Evolutionary conservation across 176 grass and related monocot species (phyloP), one percentile per base, ranked within the genome.

Genomic region (Secale cereale): DNA sequence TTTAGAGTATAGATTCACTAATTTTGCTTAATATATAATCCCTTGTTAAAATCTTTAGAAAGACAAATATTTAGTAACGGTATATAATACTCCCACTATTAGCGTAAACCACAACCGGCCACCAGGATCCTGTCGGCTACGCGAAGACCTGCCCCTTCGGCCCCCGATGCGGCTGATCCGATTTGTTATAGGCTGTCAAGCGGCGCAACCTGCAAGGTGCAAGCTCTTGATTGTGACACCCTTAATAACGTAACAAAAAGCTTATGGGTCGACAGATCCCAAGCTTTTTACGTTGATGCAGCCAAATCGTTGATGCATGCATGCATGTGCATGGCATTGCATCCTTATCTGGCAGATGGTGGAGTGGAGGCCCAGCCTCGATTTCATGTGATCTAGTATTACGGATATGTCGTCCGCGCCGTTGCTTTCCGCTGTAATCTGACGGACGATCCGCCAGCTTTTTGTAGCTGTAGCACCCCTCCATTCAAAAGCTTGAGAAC

Each of bases 371-470:
- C 33, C 84, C 66, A 67, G 82, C 66, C 79, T 65, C 19, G 85
- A 79, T 87, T 79, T 83, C 79, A 59, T 52, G 88, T 78, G 66
- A 74, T 87, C 74, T 87, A n/a, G n/a, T n/a, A 59, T 82, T 16
- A 5, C 20, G 28, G 19, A 62, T 75, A 37, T 30, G 46, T 39
- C 59, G 10, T 72, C 31, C 13, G 57, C 4, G 19, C 26, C 8
- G 16, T 83, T 78, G 57, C 83, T 82, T 83, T 88, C 30, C 33
- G 33, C 40, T 36, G 62, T 60, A 13, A 43, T 31, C 83, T 30
- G 54, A 78, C 36, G 13, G 68, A 25, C 30, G 16, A 48, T 70
- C 27, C 48, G 43, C 4, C 12, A 14, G 60, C 48, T 52, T 31
- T 74, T 65, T 74, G 15, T 48, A 28, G 8, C 17, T 64, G 4